Base-by-base conservation (phyloP, 257 asterid genomes). In the Plantago major region DNA sequence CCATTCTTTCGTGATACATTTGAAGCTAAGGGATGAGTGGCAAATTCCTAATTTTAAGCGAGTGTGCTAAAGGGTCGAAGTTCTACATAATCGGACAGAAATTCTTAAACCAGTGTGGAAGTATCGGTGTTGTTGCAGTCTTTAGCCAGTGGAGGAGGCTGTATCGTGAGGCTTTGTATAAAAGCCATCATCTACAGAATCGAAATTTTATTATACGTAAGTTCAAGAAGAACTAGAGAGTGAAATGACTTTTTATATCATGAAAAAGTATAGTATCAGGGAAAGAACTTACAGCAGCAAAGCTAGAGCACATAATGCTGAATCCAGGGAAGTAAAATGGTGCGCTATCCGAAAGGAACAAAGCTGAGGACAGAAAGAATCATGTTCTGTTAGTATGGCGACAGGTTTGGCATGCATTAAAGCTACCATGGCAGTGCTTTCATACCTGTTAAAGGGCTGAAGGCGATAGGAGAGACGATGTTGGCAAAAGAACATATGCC, bases 251-350 rank as follows among this genome's bases (percentile, higher is more conserved):
- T 30, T 30, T 30, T 30, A 30, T 3, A 30, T 2, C 26, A 52
- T 38, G 13, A 6, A 15, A 11, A 1, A 28, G 2, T 13, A 1
- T 49, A 26, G 5, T 10, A 40, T 12, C 7, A 16, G 40, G 11
- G 55, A 26, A 16, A 11, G 55, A 43, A 49, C 96, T 84, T 82
- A 89, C 96, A 58, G 82, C 88, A 50, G 76, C 76, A 56, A 92
- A 69, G 67, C 81, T 86, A 46, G 96, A 80, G 67, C 94, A 83
- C 80, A 85, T 75, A 50, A 92, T 78, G 67, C 95, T 82, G 83
- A 92, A 89, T 70, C 99, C 97, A 0, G 99, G 97, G 75, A 81
- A 92, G 78, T 83, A 66, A 64, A 92, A 92, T 7, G 97, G 97
- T 0, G 97, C 85, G 42, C 74, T 65, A 9, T 84, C 91, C 7